A percentile compares a stretch with the other conserved stretches of the same genome.
Evolutionary conservation across 768 basidiomycete species (phyloP).

Genomic region (Macrolepiota dolichaula): DNA sequence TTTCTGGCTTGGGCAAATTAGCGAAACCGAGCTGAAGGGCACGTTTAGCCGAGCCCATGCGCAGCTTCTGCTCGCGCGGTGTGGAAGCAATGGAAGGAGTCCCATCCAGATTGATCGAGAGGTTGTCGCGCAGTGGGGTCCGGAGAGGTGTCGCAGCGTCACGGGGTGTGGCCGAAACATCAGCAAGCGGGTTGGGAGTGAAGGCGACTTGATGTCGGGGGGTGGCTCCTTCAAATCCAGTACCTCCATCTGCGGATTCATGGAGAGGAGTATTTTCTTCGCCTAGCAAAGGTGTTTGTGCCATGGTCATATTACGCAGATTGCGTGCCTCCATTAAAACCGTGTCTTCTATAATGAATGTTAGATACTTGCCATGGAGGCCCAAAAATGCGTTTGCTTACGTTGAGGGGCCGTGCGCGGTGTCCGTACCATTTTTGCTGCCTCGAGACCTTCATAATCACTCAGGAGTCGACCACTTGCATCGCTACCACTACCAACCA

Average conservation of each 20-base stretch:
- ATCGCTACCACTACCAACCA: slow-evolving; percentile 80
- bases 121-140: slow-evolving; percentile 91
- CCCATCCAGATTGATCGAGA: slow-evolving; percentile 82
- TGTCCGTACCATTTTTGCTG: slow-evolving; percentile 89
- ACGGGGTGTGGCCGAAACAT: slow-evolving; percentile 55
- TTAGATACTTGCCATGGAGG: slow-evolving; percentile 4
- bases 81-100: slow-evolving; percentile 58
- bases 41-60: slow-evolving; percentile 61
- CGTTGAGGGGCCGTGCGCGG: slow-evolving; percentile 93
- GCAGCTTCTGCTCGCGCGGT: slow-evolving; percentile 72
- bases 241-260: slow-evolving; percentile 64
- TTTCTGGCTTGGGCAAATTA: slow-evolving; percentile 87
- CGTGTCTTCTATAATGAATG: slow-evolving; percentile 71
- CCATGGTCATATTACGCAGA: slow-evolving; percentile 87
- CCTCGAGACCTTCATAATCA: slow-evolving; percentile 88
- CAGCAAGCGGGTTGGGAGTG: slow-evolving; percentile 93
- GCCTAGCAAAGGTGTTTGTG: slow-evolving; percentile 92
- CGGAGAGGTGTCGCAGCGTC: slow-evolving; percentile 78
- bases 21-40: slow-evolving; percentile 80
- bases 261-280: slow-evolving; percentile 98
- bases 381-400: slow-evolving; percentile 37
- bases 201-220: slow-evolving; percentile 89
- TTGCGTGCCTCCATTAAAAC: slow-evolving; percentile 95
- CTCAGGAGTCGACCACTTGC: slow-evolving; percentile 85
- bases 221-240: slow-evolving; percentile 93